Conservation (phyloP, 495 filamentous ascomycete genomes). For the Penicillium bialowiezense region DNA sequence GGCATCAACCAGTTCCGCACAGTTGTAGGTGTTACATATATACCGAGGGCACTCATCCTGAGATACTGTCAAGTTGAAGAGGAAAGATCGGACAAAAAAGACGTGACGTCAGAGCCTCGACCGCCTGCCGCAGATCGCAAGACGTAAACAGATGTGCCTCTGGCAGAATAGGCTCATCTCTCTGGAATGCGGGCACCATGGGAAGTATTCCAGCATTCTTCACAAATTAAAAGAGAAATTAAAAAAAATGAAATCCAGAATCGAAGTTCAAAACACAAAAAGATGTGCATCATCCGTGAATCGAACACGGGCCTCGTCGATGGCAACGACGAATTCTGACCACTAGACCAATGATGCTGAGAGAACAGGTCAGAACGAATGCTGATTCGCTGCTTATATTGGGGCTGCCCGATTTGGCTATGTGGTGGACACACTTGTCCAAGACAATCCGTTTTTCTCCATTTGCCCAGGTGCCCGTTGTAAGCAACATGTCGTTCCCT, state of each 20-base stretch:
- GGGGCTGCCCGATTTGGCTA: too few relatives aligned
- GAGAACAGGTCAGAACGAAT: not conserved
- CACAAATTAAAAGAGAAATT: too few relatives aligned
- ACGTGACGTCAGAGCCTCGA: conserved; percentile 1
- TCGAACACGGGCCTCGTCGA: conserved; percentile 59
- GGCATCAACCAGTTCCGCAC: conserved; percentile 63
- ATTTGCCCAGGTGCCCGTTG: too few relatives aligned
- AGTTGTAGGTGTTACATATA: conserved; percentile 93
- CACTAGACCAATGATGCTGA: conserved; percentile 56
- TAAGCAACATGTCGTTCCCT: too few relatives aligned
- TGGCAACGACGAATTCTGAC: conserved; percentile 61
- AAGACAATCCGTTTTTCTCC: too few relatives aligned
- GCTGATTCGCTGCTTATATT: conserved; percentile 5
- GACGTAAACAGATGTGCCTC: too few relatives aligned
- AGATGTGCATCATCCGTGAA: conserved; percentile 53
- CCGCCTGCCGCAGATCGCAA: not conserved
- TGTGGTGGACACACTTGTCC: too few relatives aligned
- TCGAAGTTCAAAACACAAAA: conserved; percentile 25
- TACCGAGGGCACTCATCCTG: conserved; percentile 46
- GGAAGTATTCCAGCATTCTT: too few relatives aligned
- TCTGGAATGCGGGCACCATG: not conserved
- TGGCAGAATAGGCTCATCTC: not conserved
- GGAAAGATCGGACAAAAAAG: not conserved
- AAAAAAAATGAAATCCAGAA: too few relatives aligned
- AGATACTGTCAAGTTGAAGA: not conserved